A percentile compares a stretch with the other conserved stretches of the same genome.
Conservation (phyloP, 129 eudicot species). For the Pseudognaphalium luteoalbum region DNA sequence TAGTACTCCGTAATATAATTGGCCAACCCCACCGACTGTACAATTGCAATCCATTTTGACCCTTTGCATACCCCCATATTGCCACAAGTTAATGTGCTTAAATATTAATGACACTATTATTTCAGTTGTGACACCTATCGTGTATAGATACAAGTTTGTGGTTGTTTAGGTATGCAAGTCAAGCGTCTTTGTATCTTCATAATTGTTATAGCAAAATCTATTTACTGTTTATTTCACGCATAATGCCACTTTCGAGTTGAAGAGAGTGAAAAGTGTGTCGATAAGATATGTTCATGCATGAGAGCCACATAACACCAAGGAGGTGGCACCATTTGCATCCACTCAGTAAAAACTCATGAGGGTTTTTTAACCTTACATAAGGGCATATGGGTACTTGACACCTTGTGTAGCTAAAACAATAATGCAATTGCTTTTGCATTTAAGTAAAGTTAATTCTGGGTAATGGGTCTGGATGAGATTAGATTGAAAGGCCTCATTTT, state of each 20-base stretch:
- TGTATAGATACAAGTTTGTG: conserved; percentile 8
- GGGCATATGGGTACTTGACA: not conserved
- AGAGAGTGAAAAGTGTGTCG: conserved; percentile 5
- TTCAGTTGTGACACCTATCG: not conserved
- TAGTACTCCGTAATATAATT: not conserved
- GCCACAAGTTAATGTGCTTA: conserved; percentile 9
- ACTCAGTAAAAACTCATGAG: conserved; percentile 2
- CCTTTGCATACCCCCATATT: not conserved
- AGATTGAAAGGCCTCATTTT: not conserved
- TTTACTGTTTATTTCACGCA: conserved; percentile 1
- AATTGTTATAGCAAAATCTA: conserved; percentile 12
- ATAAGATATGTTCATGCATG: conserved; percentile 12
- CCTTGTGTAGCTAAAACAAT: not conserved
- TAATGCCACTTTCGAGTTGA: not conserved
- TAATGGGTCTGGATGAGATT: not conserved
- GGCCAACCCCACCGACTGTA: not conserved
- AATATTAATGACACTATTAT: not conserved
- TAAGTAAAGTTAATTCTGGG: not conserved
- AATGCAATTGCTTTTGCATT: not conserved
- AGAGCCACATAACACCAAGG: conserved; percentile 18
- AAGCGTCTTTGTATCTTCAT: conserved; percentile 15
- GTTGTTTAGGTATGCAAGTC: conserved; percentile 5
- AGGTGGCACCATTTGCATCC: conserved; percentile 26
- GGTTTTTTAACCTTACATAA: not conserved
- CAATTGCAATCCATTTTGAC: not conserved